Evolutionary conservation across 2,329 filamentous ascomycete genomes (phyloP), one percentile per base, ranked within the genome.

Genomic region (Cladosporium cucumerinum): DNA sequence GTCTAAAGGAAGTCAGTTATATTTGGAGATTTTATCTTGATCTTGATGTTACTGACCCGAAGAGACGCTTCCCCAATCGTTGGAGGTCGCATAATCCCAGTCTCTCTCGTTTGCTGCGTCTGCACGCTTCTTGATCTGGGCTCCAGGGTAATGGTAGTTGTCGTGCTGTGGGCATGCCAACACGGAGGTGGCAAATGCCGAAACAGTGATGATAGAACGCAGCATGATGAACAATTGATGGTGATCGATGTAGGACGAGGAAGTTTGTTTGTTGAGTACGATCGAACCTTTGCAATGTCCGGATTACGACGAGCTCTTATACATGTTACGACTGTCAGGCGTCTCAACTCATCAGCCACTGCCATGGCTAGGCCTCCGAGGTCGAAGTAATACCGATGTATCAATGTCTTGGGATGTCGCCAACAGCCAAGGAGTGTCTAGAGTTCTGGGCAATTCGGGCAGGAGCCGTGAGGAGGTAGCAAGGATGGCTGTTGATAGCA

Each of bases 11-110:
- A n/a, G 36, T 66, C 43, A 61, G 58, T 52, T 8, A 11, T 11
- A 23, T 8, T 8, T 32, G 28, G 11, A 32, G 6, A 10, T 12
- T 28, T 6, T 5, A 23, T 21, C 18, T 46, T 46, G 18, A 54
- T 6, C 8, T 11, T 28, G 16, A 46, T 5, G 21, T 36, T 7
- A 46, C 65, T 12, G 46, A 68, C 69, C 66, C 57, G 63, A 32
- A 30, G 68, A 61, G 18, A 68, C 48, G 59, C 67, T 58, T 21
- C 67, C 69, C 69, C 69, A 71, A 39, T 71, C 66, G 39, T 66
- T 66, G 5, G 65, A 66, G 8, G 65, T 48, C 49, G 70, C 69
- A 18, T 70, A 69, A 12, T 67, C 67, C 69, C 68, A 71, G 30
- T 67, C 62, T 59, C 54, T 51, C 23, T 43, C 28, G 16, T 49